Conservation (phyloP, 148 eudicot genomes). For the Fagopyrum tataricum region DNA sequence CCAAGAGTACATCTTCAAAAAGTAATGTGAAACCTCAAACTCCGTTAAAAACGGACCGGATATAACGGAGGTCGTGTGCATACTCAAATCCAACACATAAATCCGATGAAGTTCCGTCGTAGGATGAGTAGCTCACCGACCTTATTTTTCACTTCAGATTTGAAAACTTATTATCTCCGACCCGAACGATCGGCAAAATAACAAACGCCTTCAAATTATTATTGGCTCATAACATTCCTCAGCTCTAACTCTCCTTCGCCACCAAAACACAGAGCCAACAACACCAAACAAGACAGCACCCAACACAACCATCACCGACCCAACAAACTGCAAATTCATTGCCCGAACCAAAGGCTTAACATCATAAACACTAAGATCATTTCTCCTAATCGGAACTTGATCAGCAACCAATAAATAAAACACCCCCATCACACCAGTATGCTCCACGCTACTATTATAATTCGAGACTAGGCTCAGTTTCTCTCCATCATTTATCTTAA, state of each 20-base stretch:
- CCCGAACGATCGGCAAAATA: too few relatives aligned
- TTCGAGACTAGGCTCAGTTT: slow-evolving; percentile 55
- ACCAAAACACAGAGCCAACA: neutral
- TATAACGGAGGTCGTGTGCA: too few relatives aligned
- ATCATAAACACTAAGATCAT: neutral
- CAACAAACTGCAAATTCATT: neutral
- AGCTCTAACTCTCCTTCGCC: neutral
- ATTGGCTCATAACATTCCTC: slow-evolving; percentile 1
- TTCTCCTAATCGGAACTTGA: slow-evolving; percentile 21
- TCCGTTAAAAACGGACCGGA: too few relatives aligned
- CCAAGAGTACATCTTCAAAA: too few relatives aligned
- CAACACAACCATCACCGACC: neutral
- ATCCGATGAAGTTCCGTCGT: too few relatives aligned
- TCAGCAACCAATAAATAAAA: slow-evolving; percentile 77
- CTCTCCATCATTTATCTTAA: slow-evolving; percentile 56
- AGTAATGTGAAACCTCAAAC: too few relatives aligned
- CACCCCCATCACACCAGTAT: slow-evolving; percentile 93
- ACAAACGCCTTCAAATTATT: neutral
- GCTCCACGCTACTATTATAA: slow-evolving; percentile 49
- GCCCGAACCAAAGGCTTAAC: neutral
- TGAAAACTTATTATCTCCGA: too few relatives aligned
- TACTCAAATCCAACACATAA: too few relatives aligned
- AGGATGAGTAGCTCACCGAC: too few relatives aligned
- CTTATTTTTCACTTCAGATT: too few relatives aligned
- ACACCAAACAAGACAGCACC: neutral